Base-by-base conservation (phyloP, 2,329 filamentous ascomycete species). In the Ophiostoma pallidulum region DNA sequence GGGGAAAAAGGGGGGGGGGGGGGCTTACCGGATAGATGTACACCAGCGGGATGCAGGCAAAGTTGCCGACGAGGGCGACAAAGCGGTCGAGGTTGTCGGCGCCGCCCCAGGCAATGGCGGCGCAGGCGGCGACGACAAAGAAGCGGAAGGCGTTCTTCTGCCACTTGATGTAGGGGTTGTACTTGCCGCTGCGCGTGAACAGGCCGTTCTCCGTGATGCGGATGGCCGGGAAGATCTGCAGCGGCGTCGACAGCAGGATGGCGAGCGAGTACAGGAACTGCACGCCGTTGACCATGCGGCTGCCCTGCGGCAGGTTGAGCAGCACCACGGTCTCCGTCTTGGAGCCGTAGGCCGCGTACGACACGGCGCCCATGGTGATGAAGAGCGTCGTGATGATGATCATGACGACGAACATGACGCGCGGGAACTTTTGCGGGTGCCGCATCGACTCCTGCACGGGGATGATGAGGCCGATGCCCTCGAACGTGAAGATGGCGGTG, bases 151-250 rank as follows among this genome's bases (percentile, higher is more conserved):
- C 71, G 58, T 98, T 98, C 80, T 98, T 98, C 74, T 97, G 86
- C 92, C 92, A 98, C 71, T 98, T 98, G 72, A 98, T 94, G 62
- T 87, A 92, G 1, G 89, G 90, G 62, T 97, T 96, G 69, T 96
- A 95, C 67, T 98, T 98, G 57, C 92, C 90, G 53, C 89, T 95
- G 61, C 85, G 77, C 20, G 86, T 94, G 65, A 97, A 98, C 7
- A 97, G 74, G 56, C 89, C 88, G 58, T 94, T 95, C 66, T 94
- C 90, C 29, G 87, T 88, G 60, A 98, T 98, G 61, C 91, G 85
- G 59, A 98, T 97, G 37, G 92, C 92, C 0, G 92, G 92, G 73
- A 97, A 98, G 56, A 98, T 90, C 62, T 98, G 94, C 50, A 98
- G 71, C 6, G 92, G 92, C 0, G 92, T 98, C 31, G 88, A 95